These are phyloP conservation scores for Botryotinia narcissicola DNA, from an alignment of 2,329 filamentous ascomycete genomes.

Conservation along the genomic window DNA sequence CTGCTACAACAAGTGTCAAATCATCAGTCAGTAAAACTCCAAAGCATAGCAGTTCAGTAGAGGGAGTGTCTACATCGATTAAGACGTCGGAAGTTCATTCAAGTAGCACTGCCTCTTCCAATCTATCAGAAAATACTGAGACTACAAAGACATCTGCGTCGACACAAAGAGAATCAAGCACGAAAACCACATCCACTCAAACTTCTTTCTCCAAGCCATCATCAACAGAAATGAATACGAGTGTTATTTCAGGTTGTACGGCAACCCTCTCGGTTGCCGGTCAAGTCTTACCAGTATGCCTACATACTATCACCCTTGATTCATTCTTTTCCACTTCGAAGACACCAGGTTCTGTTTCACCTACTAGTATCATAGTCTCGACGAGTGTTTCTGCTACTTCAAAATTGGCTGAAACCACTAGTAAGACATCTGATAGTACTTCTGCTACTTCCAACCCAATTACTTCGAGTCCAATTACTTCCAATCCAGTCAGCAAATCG, in stretches of 20 bases:
- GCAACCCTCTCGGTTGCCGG: constrained; percentile 15
- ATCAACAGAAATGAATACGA: constrained; percentile 15
- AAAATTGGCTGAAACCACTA: background rate
- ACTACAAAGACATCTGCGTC: background rate
- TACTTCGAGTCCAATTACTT: background rate
- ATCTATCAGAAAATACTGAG: background rate
- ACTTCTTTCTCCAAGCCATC: background rate
- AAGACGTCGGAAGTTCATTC: background rate
- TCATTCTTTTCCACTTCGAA: constrained; percentile 4
- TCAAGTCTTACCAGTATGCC: constrained; percentile 12
- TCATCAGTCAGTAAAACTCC: background rate
- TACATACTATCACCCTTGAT: constrained; percentile 14
- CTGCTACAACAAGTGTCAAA: background rate
- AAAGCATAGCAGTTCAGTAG: background rate
- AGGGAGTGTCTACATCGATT: background rate
- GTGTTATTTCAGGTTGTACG: constrained; percentile 14
- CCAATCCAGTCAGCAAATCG: background rate
- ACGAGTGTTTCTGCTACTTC: background rate
- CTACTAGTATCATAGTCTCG: background rate
- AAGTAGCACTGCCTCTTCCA: background rate
- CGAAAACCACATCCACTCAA: background rate
- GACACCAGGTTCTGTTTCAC: background rate
- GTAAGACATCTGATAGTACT: background rate
- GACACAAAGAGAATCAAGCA: background rate
- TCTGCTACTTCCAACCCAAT: background rate